Conservation (phyloP, 768 basidiomycete genomes). For the Phaeotremella fagi region DNA sequence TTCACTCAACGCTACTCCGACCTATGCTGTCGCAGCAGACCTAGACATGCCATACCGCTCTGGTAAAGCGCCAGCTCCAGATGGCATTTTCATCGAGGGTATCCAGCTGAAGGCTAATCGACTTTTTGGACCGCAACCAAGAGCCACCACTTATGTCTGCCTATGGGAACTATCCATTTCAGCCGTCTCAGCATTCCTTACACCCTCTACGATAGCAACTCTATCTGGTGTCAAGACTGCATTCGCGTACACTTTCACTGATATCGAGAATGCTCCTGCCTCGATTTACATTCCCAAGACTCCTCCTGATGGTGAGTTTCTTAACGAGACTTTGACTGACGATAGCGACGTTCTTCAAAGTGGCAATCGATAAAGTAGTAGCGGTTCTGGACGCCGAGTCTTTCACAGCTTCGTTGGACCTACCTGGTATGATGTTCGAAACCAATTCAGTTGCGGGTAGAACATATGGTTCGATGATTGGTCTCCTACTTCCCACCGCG, state of each 20-base stretch:
- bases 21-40: slow-evolving; percentile 56
- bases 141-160: slow-evolving; percentile 79
- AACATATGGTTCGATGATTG: slow-evolving; percentile 62
- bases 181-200: slow-evolving; percentile 56
- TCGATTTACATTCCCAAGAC: slow-evolving; percentile 53
- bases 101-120: slow-evolving; percentile 76
- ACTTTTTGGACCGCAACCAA: slow-evolving; percentile 82
- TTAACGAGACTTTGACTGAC: slow-evolving; percentile 3
- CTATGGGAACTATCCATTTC: slow-evolving; percentile 86
- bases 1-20: slow-evolving; percentile 65
- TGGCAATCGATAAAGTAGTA: slow-evolving; percentile 58
- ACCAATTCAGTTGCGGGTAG: slow-evolving; percentile 71
- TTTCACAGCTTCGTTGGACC: slow-evolving; percentile 56
- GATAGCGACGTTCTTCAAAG: slow-evolving; percentile 77
- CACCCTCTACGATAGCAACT: slow-evolving; percentile 55
- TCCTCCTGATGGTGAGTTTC: slow-evolving; percentile 70
- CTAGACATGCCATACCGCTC: slow-evolving; percentile 36
- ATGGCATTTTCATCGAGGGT: slow-evolving; percentile 55
- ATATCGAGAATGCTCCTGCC: slow-evolving; percentile 76
- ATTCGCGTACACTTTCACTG: slow-evolving; percentile 67
- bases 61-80: slow-evolving; percentile 12
- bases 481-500: slow-evolving; percentile 57
- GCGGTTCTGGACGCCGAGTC: slow-evolving; percentile 56
- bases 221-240: slow-evolving; percentile 57
- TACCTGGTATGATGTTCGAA: slow-evolving; percentile 65